Base-by-base conservation (phyloP, 495 filamentous ascomycete genomes). In the Xylaria cubensis region DNA sequence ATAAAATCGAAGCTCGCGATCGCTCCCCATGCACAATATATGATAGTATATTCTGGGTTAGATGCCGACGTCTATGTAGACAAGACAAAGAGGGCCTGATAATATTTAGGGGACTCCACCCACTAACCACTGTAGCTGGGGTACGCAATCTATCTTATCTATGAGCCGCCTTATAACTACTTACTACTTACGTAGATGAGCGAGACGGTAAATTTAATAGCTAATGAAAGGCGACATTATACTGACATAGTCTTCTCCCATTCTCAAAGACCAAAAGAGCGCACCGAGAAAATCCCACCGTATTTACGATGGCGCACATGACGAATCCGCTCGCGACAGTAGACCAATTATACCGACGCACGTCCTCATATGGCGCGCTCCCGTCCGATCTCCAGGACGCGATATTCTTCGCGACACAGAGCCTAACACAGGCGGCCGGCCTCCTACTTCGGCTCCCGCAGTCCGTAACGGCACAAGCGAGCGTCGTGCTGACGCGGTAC, bases 341-440 rank as follows among this genome's bases (percentile, higher is more conserved):
- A 7, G 87, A 90, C 24, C 96, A 98, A 78, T 87, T 99, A 13
- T 87, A 84, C 72, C 79, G 77, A 29, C 80, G 84, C 24, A 80
- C 76, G 17, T 80, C 82, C 64, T 66, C 70, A 6, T 87, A 89
- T 68, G 90, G 85, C 74, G 91, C 92, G 5, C 84, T 98, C 7
- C 90, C 95, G 0, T 79, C 87, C 19, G 92, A 95, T 70, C 88
- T 98, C 15, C 94, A 97, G 82, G 87, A 90, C 72, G 87, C 86
- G 66, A 85, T 93, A 55, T 86, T 89, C 70, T 92, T 86, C 80
- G 85, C 91, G 32, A 88, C 89, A 4, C 89, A 92, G 53, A 89
- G 90, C 69, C 88, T 99, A 7, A 97, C 93, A 13, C 97, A 98
- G 79, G 88, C 92, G 21, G 94, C 96, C 13, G 97, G 96, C 7